Base-by-base conservation (phyloP, 1,284 basidiomycete species). In the Puccinia brachypodii region DNA sequence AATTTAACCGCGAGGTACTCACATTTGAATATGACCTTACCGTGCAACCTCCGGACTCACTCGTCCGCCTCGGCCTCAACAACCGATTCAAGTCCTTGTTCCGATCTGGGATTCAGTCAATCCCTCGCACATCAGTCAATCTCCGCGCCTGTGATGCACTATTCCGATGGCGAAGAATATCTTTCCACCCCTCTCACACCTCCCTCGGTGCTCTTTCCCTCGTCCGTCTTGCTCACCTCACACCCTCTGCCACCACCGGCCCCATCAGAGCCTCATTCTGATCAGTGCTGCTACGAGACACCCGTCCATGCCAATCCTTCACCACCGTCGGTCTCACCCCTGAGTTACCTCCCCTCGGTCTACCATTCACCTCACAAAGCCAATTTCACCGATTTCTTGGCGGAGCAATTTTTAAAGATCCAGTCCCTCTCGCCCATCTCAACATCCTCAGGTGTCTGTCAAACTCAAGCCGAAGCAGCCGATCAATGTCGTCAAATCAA, bases 341-440 rank as follows among this genome's bases (percentile, higher is more conserved):
- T 78, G 47, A 68, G 62, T 28, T 78, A 79, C n/a, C 40, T 72
- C 14, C 77, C 77, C 38, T 72, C 77, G 19, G 31, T 53, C 7
- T 36, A 71, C 36, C 64, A 72, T 40, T 44, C 42, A n/a, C 50
- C 66, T 25, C 33, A 71, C 53, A 47, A 69, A 36, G 50, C 68
- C 16, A 66, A n/a, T 36, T 79, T 79, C 56, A 79, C 64, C 16
- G 77, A 72, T 33, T 79, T 79, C 33, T 38, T 79, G 9, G 77
- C 77, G 6, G 66, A 79, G 38, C 77, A 79, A 72, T 79, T 79
- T 13, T 53, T 79, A 3, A 79, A 79, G 68, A 79, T 79, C n/a
- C 77, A 79, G 58, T 71, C 64, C 25, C 56, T 74, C n/a, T 79
- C 77, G 36, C 68, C 77, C 16, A 69, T 72, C 19, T 56, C 77